A percentile compares a stretch with the other conserved stretches of the same genome.
phyloP scores from a whole-genome alignment of 2,329 filamentous ascomycete species.

The Aspergillus sp. region DNA sequence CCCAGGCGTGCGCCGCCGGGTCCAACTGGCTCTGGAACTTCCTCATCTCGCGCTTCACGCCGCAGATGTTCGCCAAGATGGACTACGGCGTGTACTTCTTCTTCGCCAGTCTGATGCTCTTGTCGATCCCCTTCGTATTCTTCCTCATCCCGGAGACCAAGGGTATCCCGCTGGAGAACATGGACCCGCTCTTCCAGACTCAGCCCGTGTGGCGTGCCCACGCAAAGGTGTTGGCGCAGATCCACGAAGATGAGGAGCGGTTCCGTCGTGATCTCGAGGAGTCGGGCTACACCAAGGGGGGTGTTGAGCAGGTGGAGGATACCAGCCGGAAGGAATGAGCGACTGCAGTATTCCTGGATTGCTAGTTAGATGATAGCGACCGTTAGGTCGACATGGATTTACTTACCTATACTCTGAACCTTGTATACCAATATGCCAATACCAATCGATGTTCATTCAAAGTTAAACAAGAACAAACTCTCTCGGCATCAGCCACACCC shows the following conservation, averaged over 20 bases:
- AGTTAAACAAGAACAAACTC: no score
- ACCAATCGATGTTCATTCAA: no score
- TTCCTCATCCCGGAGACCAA: conserved; percentile 67
- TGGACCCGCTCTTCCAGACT: conserved; percentile 60
- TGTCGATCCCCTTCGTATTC: conserved; percentile 59
- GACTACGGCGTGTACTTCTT: conserved; percentile 66
- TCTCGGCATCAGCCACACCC: no score
- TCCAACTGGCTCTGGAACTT: conserved; percentile 44
- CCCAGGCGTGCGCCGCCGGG: conserved; percentile 65
- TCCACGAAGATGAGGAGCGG: conserved; percentile 37
- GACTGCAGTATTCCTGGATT: background rate
- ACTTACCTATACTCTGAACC: no score
- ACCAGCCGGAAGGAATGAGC: conserved; percentile 5
- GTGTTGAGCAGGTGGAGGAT: conserved; percentile 16
- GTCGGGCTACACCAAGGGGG: conserved; percentile 13
- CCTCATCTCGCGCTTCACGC: conserved; percentile 42
- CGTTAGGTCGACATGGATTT: no score
- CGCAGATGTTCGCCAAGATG: conserved; percentile 47
- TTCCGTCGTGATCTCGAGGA: conserved; percentile 34
- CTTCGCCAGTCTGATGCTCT: conserved; percentile 64
- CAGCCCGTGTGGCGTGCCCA: conserved; percentile 42
- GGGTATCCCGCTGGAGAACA: conserved; percentile 63
- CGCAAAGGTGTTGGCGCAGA: conserved; percentile 30
- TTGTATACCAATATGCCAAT: no score
- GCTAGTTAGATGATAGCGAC: no score